Evolutionary conservation across 805 yeast genomes (phyloP).

Genomic region (Suhomyces xylopsoci): DNA sequence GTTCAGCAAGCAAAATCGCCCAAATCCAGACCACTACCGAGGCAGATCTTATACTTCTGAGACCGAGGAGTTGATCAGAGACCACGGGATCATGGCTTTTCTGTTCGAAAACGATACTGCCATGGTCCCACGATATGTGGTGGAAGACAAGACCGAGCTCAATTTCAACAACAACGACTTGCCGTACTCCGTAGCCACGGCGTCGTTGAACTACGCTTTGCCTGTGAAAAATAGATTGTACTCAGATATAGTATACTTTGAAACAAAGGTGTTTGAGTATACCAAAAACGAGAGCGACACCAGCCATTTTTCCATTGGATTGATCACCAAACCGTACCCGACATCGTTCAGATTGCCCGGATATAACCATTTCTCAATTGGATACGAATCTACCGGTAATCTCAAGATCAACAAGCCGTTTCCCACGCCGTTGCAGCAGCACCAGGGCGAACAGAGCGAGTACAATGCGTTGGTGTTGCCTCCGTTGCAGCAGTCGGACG

Average conservation of each 20-base stretch:
- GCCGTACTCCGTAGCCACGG: conserved; percentile 39
- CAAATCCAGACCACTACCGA: conserved; percentile 26
- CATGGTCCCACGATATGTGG: conserved; percentile 32
- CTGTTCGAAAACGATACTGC: conserved; percentile 36
- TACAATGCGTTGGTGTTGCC: conserved; percentile 49
- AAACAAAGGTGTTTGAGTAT: conserved; percentile 42
- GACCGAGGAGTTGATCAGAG: conserved; percentile 16
- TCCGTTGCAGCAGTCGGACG: conserved; percentile 50
- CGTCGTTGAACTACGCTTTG: conserved; percentile 37
- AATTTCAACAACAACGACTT: conserved; percentile 34
- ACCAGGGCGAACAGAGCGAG: conserved; percentile 37
- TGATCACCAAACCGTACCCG: conserved; percentile 73
- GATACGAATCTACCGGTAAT: conserved; percentile 72
- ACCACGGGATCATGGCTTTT: conserved; percentile 38
- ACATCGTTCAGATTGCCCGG: conserved; percentile 69
- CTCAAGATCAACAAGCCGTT: conserved; percentile 65
- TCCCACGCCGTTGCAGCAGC: conserved; percentile 44
- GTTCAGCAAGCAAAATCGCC: conserved; percentile 30
- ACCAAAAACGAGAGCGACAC: conserved; percentile 24
- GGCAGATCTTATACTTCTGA: conserved; percentile 32
- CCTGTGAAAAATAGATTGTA: conserved; percentile 32
- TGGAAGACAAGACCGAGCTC: conserved; percentile 39
- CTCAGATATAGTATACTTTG: conserved; percentile 58
- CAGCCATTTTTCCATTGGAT: conserved; percentile 60
- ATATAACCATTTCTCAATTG: conserved; percentile 62